Conservation (phyloP, 352 stramenopile species). For the Thraustotheca clavata region DNA sequence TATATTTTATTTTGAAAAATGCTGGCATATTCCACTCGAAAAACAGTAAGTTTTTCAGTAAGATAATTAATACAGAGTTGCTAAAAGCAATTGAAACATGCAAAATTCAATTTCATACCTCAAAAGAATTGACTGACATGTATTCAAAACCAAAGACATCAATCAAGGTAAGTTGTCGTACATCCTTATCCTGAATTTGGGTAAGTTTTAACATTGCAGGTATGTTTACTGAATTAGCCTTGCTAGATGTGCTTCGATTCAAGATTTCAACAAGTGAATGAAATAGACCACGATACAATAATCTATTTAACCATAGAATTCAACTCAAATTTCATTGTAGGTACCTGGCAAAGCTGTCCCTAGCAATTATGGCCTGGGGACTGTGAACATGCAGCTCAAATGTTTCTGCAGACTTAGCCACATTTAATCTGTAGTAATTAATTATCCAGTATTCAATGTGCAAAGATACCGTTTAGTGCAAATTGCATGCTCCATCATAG, state of each 20-base stretch:
- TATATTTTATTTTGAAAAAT: conserved; percentile 10
- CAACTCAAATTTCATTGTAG: too few species aligned
- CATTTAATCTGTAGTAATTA: background rate
- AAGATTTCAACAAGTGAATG: conserved; percentile 1
- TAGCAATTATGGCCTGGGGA: background rate
- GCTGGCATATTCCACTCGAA: conserved; percentile 24
- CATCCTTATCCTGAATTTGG: background rate
- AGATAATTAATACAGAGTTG: conserved; percentile 78
- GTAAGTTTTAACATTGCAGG: background rate
- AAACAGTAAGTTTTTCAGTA: conserved; percentile 61
- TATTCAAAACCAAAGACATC: conserved; percentile 74
- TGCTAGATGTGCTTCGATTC: background rate
- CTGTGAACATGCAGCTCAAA: conserved; percentile 17
- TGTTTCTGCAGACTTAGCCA: conserved; percentile 9
- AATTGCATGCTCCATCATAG: background rate
- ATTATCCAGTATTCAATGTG: background rate
- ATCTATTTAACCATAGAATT: background rate
- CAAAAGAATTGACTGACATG: conserved; percentile 53
- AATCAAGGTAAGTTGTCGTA: conserved; percentile 39
- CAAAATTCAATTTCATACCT: background rate
- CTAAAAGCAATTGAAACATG: conserved; percentile 15
- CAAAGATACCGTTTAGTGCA: conserved; percentile 8
- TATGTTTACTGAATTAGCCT: background rate
- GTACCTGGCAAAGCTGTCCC: conserved; percentile 16
- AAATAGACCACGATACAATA: conserved; percentile 16